A percentile compares a stretch with the other conserved stretches of the same genome.
These are phyloP conservation scores for Amanita phalloides DNA, from an alignment of 768 basidiomycete genomes.

Conservation along the genomic window DNA sequence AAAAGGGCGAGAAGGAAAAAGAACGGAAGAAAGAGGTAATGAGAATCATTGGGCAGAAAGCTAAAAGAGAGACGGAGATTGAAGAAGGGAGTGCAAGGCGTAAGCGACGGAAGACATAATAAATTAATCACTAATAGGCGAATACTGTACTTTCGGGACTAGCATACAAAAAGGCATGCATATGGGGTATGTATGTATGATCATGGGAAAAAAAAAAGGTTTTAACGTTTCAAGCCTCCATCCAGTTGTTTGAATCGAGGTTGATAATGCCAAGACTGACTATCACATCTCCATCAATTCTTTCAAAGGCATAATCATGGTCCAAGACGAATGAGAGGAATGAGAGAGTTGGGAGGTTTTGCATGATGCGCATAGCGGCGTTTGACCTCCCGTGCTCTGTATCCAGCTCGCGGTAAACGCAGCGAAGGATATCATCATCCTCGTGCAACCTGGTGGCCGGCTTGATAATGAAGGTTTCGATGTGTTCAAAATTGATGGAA, in stretches of 20 bases:
- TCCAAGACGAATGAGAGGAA: constrained; percentile 1
- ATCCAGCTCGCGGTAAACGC: constrained; percentile 5
- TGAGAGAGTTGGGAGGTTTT: constrained; percentile 5
- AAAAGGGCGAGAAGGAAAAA: constrained; percentile 56
- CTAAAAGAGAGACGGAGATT: constrained; percentile 49
- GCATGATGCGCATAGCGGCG: constrained; percentile 3
- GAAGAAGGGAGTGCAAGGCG: constrained; percentile 42
- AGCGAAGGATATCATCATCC: constrained; percentile 3
- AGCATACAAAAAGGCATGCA: not conserved
- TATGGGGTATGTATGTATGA: not conserved
- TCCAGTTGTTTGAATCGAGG: constrained; percentile 4
- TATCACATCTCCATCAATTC: not conserved
- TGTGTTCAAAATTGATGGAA: constrained; percentile 7
- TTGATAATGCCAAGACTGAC: not conserved
- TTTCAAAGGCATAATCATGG: not conserved
- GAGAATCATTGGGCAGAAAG: constrained; percentile 61
- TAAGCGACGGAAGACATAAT: constrained; percentile 42
- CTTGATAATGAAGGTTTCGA: constrained; percentile 13
- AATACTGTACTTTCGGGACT: not conserved
- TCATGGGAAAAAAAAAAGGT: constrained; percentile 2
- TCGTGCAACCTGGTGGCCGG: constrained; percentile 8
- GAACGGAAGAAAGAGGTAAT: constrained; percentile 72
- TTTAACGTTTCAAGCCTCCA: constrained; percentile 2
- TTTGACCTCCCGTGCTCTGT: not conserved
- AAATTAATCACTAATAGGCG: not conserved